phyloP scores from a whole-genome alignment of 129 eudicot species.

The Tanacetum coccineum region DNA sequence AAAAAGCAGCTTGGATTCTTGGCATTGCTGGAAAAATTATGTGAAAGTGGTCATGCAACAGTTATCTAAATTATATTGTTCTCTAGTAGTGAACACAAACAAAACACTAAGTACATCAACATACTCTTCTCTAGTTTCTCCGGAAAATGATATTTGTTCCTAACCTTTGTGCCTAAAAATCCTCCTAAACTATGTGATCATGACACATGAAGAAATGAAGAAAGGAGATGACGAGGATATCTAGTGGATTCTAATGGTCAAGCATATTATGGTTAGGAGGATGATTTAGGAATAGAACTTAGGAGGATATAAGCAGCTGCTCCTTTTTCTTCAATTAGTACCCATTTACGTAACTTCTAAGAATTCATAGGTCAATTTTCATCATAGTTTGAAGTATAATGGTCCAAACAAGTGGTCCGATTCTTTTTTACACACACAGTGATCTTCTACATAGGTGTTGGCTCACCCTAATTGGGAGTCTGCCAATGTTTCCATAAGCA shows the following conservation, averaged over 20 bases:
- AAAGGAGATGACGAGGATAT: no score
- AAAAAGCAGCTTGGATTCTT: constrained; percentile 89
- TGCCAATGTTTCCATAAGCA: neutral
- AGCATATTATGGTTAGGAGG: no score
- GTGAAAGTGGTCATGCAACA: neutral
- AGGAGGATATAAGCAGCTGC: no score
- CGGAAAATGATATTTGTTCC: no score
- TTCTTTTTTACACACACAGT: neutral
- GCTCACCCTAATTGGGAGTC: neutral
- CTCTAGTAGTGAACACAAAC: constrained; percentile 2
- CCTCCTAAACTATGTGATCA: no score
- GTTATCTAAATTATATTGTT: neutral
- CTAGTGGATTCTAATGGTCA: no score
- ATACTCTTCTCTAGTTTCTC: neutral
- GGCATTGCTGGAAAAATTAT: constrained; percentile 60
- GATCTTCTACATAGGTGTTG: no score
- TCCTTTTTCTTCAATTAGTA: neutral
- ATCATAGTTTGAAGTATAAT: neutral
- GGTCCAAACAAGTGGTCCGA: neutral
- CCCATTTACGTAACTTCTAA: neutral
- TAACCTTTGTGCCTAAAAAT: no score
- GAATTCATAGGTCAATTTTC: neutral
- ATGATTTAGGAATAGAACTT: no score
- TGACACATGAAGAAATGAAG: no score
- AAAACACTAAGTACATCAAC: neutral